Evolutionary conservation across 345 rosid genomes (phyloP), one percentile per base, ranked within the genome.

Genomic region (Populus pruinosa): DNA sequence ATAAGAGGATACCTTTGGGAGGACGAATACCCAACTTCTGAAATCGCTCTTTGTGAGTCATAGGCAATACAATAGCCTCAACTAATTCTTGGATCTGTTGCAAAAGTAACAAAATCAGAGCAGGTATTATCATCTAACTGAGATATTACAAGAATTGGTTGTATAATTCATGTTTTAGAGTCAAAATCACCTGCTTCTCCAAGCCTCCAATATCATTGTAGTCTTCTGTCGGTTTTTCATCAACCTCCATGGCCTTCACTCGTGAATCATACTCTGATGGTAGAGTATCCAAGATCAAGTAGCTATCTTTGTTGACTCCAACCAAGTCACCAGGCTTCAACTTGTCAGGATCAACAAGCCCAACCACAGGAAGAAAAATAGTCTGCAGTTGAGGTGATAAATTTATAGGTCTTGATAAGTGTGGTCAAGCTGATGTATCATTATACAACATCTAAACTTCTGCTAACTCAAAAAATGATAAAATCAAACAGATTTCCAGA

Each of bases 241-340:
- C 99, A 72, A 96, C 99, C 83, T 96, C 99, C 99, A 96, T 96
- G 71, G 99, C 99, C 86, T 96, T 94, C 39, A 96, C 98, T 38
- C 98, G 90, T 0, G 98, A 96, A 78, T 96, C 99, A 78, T 94
- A 96, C 77, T 96, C 99, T 1, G 99, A 92, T 4, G 99, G 99
- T 49, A 96, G 83, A 17, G 99, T 94, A 76, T 96, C 99, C 85
- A 96, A 79, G 82, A 96, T 92, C 84, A 96, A 71, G 88, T 96
- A 96, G 61, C 99, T 96, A 72, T 96, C 99, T 82, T 96, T 96
- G 79, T 94, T 96, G 25, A 96, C 99, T 62, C 99, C 99, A 81
- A 94, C 98, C 88, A 96, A 81, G 83, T 96, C 99, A 64, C 98
- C 98, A 33, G 99, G 99, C 86, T 96, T 96, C 85, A 96, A 85